Base-by-base conservation (phyloP, 2,329 filamentous ascomycete genomes). In the Claviceps sorghi region DNA sequence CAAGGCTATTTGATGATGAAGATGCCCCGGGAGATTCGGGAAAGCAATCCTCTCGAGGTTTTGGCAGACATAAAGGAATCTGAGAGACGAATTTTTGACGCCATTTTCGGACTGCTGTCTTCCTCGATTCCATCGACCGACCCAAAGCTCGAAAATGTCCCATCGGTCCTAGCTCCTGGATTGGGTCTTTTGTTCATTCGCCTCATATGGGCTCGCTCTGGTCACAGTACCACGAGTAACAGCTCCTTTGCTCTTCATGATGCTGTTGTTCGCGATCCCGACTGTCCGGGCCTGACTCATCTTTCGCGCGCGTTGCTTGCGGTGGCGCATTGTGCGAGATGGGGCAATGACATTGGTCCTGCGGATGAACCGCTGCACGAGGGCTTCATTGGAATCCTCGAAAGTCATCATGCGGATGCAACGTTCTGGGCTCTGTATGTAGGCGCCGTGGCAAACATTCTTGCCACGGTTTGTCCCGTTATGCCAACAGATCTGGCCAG, bases 1-100 rank as follows among this genome's bases (percentile, higher is more conserved):
- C 89, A 95, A 67, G 90, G 90, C 0, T 82, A 82, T 44, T 70
- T 95, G 41, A 88, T 88, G 68, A 80, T 86, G 67, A 82, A 76
- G 55, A 75, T 95, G 11, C 73, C 80, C 0, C 58, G 66, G 0
- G 64, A 73, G 0, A 66, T 84, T 17, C 79, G 85, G 52, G 77
- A 80, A 49, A 74, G 79, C 57, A 75, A 84, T 59, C 88, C 89
- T 0, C 69, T 95, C 2, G 59, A 65, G 8, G 63, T 74, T 6
- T 56, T 65, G 17, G 62, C 62, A 2, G 52, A 60, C 44, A 54
- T 64, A 8, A 55, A 54, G 4, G 43, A 54, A 1, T 50, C 54
- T 13, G 64, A 70, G 44, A 58, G 55, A 49, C 59, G 60, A 1
- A 50, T 66, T 0, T 61, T 71, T 3, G 62, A 70, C 17, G 65